Evolutionary conservation across 116 monocot genomes (phyloP), one percentile per base, ranked within the genome.

Genomic region (Zostera marina): DNA sequence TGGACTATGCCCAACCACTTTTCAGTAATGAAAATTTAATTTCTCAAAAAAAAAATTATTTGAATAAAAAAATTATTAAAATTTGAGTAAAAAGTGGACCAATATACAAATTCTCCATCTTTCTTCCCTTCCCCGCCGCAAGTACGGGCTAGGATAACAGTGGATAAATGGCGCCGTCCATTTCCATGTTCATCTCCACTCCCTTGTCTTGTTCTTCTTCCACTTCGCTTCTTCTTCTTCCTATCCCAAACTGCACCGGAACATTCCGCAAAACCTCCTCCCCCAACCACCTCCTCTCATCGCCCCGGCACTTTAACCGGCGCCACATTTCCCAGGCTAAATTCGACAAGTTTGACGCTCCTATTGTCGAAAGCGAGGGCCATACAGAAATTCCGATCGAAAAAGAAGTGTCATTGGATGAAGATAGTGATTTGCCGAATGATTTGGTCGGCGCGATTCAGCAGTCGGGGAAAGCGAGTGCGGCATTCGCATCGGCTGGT

Each of bases 401-500:
- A 20, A 1, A 24, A 26, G 54, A 54, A 14, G 6, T 12, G 26
- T 3, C 26, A 12, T 0, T 10, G 21, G 43, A 58, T 15, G 58
- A 58, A 19, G 58, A 58, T 39, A 94, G 93, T 53, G 88, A 81
- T 62, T 81, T 94, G 71, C 93, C 93, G 4, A 67, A 73, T 43
- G 88, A 93, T 69, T 70, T 93, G 75, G 77, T 64, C 63, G 88
- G 74, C 42, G 88, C 88, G 26, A 80, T 93, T 39, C 66, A 75
- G 65, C 88, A 93, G 52, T 87, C 93, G 15, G 64, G 84, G 20
- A 59, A 71, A 56, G 84, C 93, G 26, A 73, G 63, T 41, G 84
- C 81, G 7, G 23, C 52, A 41, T 94, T 94, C 52, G 20, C 79
- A 8, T 51, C 57, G 9, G 78, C 81, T 0, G 93, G 93, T 38